These are phyloP conservation scores for Angomonas ambiguus DNA, from an alignment of 208 protist species.

Conservation along the genomic window DNA sequence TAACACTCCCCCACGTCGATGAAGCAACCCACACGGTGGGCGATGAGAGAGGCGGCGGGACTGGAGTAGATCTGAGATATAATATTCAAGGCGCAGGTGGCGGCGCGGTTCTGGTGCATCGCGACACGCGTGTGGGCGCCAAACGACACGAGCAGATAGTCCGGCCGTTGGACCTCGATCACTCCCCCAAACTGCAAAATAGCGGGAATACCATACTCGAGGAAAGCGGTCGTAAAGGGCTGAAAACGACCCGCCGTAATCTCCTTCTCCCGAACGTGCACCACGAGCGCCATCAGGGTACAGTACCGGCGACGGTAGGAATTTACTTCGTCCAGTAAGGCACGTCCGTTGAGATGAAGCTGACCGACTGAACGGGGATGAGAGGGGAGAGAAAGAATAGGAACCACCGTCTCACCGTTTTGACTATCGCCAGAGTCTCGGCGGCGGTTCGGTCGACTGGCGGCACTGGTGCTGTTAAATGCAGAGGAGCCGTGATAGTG, in stretches of 20 bases:
- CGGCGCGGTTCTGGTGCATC: constrained; percentile 54
- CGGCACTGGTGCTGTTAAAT: neutral
- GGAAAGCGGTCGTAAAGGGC: constrained; percentile 25
- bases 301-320: constrained; percentile 47
- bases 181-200: constrained; percentile 50
- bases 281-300: constrained; percentile 25
- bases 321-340: constrained; percentile 36
- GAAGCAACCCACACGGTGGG: constrained; percentile 30
- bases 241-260: constrained; percentile 22
- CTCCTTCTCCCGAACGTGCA: constrained; percentile 33
- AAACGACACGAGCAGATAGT: constrained; percentile 43
- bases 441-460: neutral
- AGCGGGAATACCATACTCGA: constrained; percentile 34
- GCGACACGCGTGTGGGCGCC: constrained; percentile 44
- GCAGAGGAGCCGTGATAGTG: neutral
- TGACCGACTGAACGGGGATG: too few species aligned
- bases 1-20: constrained; percentile 63
- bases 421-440: neutral
- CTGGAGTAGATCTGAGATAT: constrained; percentile 8
- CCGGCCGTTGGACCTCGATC: constrained; percentile 45
- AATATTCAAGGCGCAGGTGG: constrained; percentile 43
- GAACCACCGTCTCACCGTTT: neutral
- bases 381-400: neutral
- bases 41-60: constrained; percentile 16
- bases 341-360: constrained; percentile 30